Evolutionary conservation across 139 green algal species (phyloP).

Genomic region (Pleodorina starrii): DNA sequence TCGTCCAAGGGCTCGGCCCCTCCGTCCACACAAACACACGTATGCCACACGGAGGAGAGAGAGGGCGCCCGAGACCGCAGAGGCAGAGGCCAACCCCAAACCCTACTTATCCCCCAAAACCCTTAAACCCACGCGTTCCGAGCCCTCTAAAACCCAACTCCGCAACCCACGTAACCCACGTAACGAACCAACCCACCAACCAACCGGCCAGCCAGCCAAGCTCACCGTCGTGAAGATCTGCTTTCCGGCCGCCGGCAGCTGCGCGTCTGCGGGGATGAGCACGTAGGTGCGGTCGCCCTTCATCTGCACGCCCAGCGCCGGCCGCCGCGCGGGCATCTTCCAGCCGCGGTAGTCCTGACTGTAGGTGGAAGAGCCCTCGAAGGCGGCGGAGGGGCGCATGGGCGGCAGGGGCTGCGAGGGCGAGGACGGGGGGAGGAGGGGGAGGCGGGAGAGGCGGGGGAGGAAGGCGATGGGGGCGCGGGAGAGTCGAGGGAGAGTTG

Average conservation of each 20-base stretch:
- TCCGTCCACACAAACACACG: too few species aligned
- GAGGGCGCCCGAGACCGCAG: too few species aligned
- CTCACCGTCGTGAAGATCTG: slow-evolving; percentile 73
- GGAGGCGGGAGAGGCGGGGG: background rate
- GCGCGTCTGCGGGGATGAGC: slow-evolving; percentile 67
- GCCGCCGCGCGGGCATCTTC: slow-evolving; percentile 67
- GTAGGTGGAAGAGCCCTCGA: slow-evolving; percentile 72
- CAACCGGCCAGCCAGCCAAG: background rate
- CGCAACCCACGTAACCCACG: too few species aligned
- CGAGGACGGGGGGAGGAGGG: background rate
- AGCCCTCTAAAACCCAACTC: too few species aligned
- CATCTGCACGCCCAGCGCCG: slow-evolving; percentile 71
- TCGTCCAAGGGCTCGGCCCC: too few species aligned
- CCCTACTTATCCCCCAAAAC: too few species aligned
- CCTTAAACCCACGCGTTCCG: too few species aligned
- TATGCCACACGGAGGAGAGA: too few species aligned
- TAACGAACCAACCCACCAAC: too few species aligned
- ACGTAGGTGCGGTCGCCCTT: slow-evolving; percentile 65
- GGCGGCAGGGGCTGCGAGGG: slow-evolving; percentile 40
- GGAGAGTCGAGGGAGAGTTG: background rate
- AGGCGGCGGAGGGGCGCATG: slow-evolving; percentile 65
- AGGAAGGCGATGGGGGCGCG: background rate
- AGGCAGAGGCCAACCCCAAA: too few species aligned
- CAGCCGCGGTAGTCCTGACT: slow-evolving; percentile 74
- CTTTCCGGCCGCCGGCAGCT: slow-evolving; percentile 53